These are phyloP conservation scores for Rhodamnia argentea DNA, from an alignment of 345 rosid species.

Conservation along the genomic window DNA sequence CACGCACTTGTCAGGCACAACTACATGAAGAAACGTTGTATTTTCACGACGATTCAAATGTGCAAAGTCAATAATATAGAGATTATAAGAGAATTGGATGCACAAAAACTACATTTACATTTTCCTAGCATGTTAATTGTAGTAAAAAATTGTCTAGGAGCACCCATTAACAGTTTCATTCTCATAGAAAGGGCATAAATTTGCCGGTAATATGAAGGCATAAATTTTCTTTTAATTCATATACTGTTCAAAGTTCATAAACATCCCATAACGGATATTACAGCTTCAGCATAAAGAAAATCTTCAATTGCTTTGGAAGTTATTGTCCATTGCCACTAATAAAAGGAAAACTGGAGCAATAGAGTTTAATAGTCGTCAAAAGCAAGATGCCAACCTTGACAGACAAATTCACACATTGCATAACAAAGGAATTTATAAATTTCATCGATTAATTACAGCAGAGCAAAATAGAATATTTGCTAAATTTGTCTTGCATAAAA, in stretches of 20 bases:
- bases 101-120: not conserved
- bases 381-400: not conserved
- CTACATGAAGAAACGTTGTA: not conserved
- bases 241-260: not conserved
- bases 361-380: not conserved
- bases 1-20: not conserved
- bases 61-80: not conserved
- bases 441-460: not conserved
- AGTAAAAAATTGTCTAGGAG: not conserved
- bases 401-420: not conserved
- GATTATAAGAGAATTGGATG: not conserved
- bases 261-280: not conserved
- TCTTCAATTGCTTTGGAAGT: not conserved
- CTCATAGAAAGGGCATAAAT: not conserved
- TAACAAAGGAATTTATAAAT: not conserved
- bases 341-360: not conserved
- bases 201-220: not conserved
- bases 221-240: not conserved
- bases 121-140: not conserved
- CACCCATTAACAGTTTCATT: not conserved
- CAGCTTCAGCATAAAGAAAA: not conserved
- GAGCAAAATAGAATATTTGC: not conserved
- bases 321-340: not conserved
- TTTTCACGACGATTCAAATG: not conserved
- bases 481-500: not conserved